phyloP scores from a whole-genome alignment of 306 rosid genomes.

The Luffa acutangula region DNA sequence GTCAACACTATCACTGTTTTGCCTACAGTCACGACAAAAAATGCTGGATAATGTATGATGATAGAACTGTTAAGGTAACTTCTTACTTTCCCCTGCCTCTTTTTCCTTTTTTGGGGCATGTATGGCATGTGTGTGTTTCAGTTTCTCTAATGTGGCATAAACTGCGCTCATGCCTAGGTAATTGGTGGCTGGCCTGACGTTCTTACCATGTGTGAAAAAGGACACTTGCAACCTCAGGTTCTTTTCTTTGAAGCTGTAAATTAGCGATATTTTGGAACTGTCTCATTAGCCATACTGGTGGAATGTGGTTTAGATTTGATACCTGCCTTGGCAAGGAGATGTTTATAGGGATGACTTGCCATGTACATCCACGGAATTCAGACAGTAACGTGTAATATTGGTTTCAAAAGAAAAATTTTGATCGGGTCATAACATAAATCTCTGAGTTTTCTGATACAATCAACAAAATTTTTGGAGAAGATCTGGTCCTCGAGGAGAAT shows the following conservation, averaged over 20 bases:
- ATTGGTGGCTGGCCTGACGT: conserved; percentile 93
- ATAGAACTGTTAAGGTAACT: conserved; percentile 82
- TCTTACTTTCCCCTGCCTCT: conserved; percentile 12
- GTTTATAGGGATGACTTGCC: conserved; percentile 30
- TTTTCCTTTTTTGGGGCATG: not conserved
- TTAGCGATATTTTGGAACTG: conserved; percentile 39
- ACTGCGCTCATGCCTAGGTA: conserved; percentile 31
- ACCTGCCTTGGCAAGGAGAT: conserved; percentile 5
- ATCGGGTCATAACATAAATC: conserved; percentile 12
- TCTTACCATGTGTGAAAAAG: conserved; percentile 70
- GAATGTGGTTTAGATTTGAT: not conserved
- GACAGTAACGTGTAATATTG: conserved; percentile 18
- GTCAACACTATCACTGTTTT: conserved; percentile 97
- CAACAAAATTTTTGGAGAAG: conserved; percentile 23
- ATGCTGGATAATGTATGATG: conserved; percentile 91
- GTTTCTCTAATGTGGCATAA: not conserved
- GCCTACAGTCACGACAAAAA: conserved; percentile 72
- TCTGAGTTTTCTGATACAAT: conserved; percentile 34
- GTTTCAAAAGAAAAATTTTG: conserved; percentile 18
- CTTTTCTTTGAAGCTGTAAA: conserved; percentile 93
- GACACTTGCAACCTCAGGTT: conserved; percentile 96
- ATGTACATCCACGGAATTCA: conserved; percentile 18
- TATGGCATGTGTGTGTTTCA: not conserved
- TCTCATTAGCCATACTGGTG: not conserved
- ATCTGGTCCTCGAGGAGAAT: conserved; percentile 28